Conservation (phyloP, 2,329 filamentous ascomycete species). For the Fusarium sp. region DNA sequence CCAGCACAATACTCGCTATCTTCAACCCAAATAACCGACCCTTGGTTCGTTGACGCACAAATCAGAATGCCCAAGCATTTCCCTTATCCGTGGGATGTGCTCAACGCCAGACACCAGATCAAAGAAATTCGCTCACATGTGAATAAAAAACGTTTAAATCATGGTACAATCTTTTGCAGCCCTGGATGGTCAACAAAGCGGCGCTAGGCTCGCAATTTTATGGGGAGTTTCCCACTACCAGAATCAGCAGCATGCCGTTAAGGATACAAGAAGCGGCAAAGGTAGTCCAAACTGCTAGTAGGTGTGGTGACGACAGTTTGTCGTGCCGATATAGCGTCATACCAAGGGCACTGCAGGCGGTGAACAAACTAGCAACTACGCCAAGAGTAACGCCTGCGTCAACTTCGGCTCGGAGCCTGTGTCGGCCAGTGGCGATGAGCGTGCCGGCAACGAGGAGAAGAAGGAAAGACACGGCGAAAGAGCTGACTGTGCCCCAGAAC, state of each 20-base stretch:
- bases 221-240: conserved; percentile 57
- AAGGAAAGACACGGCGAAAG: conserved; percentile 71
- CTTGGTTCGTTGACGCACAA: background rate
- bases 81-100: conserved; percentile 30
- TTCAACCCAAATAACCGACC: background rate
- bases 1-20: background rate
- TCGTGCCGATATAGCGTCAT: conserved; percentile 68
- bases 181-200: background rate
- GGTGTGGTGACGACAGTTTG: conserved; percentile 58
- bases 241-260: conserved; percentile 60
- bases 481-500: conserved; percentile 64
- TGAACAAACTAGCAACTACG: conserved; percentile 74
- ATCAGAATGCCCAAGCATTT: conserved; percentile 5
- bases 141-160: conserved; percentile 6
- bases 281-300: conserved; percentile 56
- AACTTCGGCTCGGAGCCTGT: conserved; percentile 77
- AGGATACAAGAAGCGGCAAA: conserved; percentile 57
- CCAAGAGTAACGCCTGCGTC: conserved; percentile 79
- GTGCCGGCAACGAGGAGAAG: conserved; percentile 75
- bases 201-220: conserved; percentile 35
- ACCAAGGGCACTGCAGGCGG: conserved; percentile 72
- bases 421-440: conserved; percentile 76
- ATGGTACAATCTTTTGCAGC: conserved; percentile 13
- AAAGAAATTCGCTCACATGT: conserved; percentile 14
- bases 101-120: conserved; percentile 39